Evolutionary conservation across 352 stramenopile genomes (phyloP).

Genomic region (Elongisporangium senticosum): DNA sequence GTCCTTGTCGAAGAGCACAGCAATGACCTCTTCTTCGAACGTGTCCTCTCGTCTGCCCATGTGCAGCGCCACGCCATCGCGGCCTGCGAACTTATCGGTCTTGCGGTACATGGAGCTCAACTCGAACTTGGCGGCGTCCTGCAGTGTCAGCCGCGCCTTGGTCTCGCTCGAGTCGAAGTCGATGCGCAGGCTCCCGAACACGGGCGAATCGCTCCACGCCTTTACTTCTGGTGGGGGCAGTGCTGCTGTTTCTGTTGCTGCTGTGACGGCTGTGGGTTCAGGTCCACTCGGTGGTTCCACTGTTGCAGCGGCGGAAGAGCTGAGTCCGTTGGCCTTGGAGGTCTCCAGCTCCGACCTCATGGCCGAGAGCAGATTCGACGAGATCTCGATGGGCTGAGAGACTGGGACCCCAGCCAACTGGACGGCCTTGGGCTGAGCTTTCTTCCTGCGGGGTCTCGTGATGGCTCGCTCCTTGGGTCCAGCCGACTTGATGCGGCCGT

Average conservation of each 20-base stretch:
- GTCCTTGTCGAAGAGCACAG: slow-evolving; percentile 80
- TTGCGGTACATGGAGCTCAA: slow-evolving; percentile 85
- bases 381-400: slow-evolving; percentile 49
- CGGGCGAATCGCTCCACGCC: slow-evolving; percentile 46
- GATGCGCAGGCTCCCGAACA: slow-evolving; percentile 39
- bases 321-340: slow-evolving; percentile 25
- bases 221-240: slow-evolving; percentile 9
- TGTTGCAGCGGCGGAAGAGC: not conserved
- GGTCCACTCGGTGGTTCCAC: not conserved
- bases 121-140: slow-evolving; percentile 73
- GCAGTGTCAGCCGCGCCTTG: slow-evolving; percentile 64
- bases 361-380: slow-evolving; percentile 47
- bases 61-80: slow-evolving; percentile 69
- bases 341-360: slow-evolving; percentile 68
- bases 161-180: slow-evolving; percentile 72
- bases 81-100: slow-evolving; percentile 66
- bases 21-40: slow-evolving; percentile 73
- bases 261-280: slow-evolving; percentile 4
- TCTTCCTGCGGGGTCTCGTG: slow-evolving; percentile 30
- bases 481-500: not conserved
- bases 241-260: slow-evolving; percentile 10
- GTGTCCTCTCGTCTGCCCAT: slow-evolving; percentile 75
- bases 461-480: slow-evolving; percentile 28
- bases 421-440: slow-evolving; percentile 23
- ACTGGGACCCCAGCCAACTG: slow-evolving; percentile 24